phyloP scores from a whole-genome alignment of 345 rosid genomes.

The Populus alba region DNA sequence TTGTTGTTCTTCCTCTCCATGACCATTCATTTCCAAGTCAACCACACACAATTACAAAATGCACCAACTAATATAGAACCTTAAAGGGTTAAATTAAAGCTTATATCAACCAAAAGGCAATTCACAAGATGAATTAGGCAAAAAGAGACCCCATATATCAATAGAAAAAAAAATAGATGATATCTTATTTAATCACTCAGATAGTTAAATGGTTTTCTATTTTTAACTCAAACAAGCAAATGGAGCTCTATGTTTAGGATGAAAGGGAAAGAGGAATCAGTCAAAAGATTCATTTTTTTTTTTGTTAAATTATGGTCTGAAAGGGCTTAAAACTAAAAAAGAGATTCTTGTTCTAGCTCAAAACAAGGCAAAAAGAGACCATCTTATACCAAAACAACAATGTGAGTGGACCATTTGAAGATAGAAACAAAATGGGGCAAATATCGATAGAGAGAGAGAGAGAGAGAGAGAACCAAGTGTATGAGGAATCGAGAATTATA shows the following conservation, averaged over 20 bases:
- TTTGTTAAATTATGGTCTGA: background rate
- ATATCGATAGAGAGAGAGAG: background rate
- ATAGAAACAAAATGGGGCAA: background rate
- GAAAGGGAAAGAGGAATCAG: background rate
- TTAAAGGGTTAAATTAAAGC: background rate
- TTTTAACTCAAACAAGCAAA: background rate
- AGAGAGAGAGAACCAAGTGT: background rate
- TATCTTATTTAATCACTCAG: background rate
- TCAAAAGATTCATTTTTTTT: background rate
- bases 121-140: background rate
- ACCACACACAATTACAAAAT: background rate
- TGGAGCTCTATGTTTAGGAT: background rate
- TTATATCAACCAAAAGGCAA: background rate
- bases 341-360: background rate
- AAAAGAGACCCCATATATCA: background rate
- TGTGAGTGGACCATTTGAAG: background rate
- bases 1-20: constrained; percentile 35
- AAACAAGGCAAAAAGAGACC: background rate
- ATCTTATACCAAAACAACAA: constrained; percentile 1
- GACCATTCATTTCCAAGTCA: constrained; percentile 47
- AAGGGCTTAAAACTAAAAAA: background rate
- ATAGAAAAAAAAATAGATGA: background rate
- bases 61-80: background rate
- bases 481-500: background rate
- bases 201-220: constrained; percentile 8